Percentiles rank a stretch among this genome's conserved stretches.
Evolutionary conservation across 2,329 filamentous ascomycete genomes (phyloP).

Genomic region (Ophiocordyceps camponoti-floridani): DNA sequence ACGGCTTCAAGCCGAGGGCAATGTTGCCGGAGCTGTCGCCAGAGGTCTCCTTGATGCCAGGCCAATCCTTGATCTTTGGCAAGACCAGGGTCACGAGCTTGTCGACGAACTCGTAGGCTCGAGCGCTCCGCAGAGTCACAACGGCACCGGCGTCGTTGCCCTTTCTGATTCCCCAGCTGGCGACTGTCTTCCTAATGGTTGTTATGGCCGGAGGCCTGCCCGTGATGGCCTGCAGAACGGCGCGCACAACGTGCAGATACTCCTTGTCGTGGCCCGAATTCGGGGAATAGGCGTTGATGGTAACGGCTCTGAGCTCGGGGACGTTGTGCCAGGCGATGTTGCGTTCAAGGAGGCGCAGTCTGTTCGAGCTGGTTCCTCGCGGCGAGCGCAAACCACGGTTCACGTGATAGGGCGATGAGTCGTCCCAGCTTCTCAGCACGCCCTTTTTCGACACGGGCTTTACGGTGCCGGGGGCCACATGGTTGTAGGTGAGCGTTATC

Average conservation of each 20-base stretch:
- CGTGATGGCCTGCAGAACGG: constrained; percentile 72
- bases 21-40: constrained; percentile 85
- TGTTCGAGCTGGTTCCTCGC: constrained; percentile 48
- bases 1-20: constrained; percentile 57
- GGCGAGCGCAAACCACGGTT: constrained; percentile 75
- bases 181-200: constrained; percentile 49
- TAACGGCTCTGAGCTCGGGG: constrained; percentile 64
- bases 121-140: constrained; percentile 57
- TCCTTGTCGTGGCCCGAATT: constrained; percentile 52
- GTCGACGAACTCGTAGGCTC: constrained; percentile 78
- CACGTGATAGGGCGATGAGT: constrained; percentile 83
- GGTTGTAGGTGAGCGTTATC: constrained; percentile 74
- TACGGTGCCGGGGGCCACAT: constrained; percentile 61
- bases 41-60: constrained; percentile 43
- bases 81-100: constrained; percentile 82
- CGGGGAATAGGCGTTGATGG: constrained; percentile 60
- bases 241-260: constrained; percentile 64
- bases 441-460: constrained; percentile 29
- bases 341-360: constrained; percentile 52
- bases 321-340: constrained; percentile 70
- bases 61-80: constrained; percentile 93
- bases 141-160: constrained; percentile 62
- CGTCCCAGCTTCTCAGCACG: constrained; percentile 71
- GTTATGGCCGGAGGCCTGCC: constrained; percentile 57
- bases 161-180: constrained; percentile 55